Base-by-base conservation (phyloP, 2,329 filamentous ascomycete species). In the Sarocladium kiliense region DNA sequence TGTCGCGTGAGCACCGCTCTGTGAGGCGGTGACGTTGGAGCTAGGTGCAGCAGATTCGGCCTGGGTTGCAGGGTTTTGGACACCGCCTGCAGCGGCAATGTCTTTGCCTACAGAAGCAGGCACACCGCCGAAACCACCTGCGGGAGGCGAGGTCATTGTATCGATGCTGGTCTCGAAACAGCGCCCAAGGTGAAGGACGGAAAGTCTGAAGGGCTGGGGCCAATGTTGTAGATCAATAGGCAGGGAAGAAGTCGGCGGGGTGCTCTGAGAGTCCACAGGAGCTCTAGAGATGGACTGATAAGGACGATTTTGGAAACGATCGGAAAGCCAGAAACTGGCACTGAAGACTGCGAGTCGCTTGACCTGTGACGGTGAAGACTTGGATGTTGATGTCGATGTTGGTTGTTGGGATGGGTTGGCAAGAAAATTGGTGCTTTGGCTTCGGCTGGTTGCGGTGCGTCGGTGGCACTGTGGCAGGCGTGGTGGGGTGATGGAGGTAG, bases 21-120 rank as follows among this genome's bases (percentile, higher is more conserved):
- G 71, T 2, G 78, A 78, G 14, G 80, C 82, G 2, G 77, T 81
- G 55, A 83, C 75, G 2, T 77, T 80, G 47, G 81, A 69, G 55
- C 74, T 77, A 49, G 79, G 78, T 11, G 50, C 9, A 9, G 5
- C 14, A 27, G 50, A 16, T 10, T 53, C 32, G 12, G 50, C 7
- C 23, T 39, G 50, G 50, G 12, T 27, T 53, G 50, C 50, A 53
- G 50, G 50, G 34, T 53, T 53, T 27, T 32, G 26, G 27, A 21
- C 47, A 36, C 47, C 47, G 27, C 47, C 30, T 51, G 47, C 47
- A 21, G 47, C 47, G 23, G 18, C 3, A 21, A n/a, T 14, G n/a
- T 32, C 47, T 21, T 9, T 51, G 30, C 18, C 27, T 9, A n/a
- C 30, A 51, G 47, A 18, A 3, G 30, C 27, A 32, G 47, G 30